phyloP scores from a whole-genome alignment of 2,329 filamentous ascomycete species.

The Aspergillus chevalieri region DNA sequence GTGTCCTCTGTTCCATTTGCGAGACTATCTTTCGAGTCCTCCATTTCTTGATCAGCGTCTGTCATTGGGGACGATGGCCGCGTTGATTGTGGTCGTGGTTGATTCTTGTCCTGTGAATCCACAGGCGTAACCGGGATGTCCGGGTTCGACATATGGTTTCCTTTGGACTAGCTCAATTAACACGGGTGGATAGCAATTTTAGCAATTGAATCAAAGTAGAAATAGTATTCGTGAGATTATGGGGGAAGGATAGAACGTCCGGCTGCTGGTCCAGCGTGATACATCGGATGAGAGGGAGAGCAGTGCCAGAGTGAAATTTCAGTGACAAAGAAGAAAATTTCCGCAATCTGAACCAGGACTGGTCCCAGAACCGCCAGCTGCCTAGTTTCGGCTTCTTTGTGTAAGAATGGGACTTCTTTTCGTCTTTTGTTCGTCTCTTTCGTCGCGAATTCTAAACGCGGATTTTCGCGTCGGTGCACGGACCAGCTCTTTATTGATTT shows the following conservation, averaged over 20 bases:
- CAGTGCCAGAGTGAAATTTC: neutral
- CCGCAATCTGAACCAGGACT: neutral
- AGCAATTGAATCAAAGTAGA: neutral
- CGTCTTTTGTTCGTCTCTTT: neutral
- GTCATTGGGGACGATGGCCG: slow-evolving; percentile 24
- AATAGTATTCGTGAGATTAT: no score
- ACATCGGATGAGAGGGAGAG: neutral
- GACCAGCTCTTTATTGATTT: slow-evolving; percentile 25
- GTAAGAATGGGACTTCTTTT: neutral
- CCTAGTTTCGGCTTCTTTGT: neutral
- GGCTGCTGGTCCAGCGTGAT: neutral
- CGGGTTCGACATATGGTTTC: slow-evolving; percentile 19
- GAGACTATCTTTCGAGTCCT: slow-evolving; percentile 3
- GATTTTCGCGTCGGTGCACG: slow-evolving; percentile 30
- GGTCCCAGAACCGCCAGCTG: neutral
- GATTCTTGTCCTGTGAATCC: slow-evolving; percentile 20
- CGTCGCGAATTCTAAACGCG: slow-evolving; percentile 15
- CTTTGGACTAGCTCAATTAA: neutral
- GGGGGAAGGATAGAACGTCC: no score
- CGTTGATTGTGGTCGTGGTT: slow-evolving; percentile 22
- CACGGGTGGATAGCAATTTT: neutral
- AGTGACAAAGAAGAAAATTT: neutral
- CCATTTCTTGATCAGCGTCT: slow-evolving; percentile 11
- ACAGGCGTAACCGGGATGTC: slow-evolving; percentile 21
- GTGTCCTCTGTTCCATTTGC: slow-evolving; percentile 15